Conservation (phyloP, 768 basidiomycete genomes). For the Pisolithus tinctorius region DNA sequence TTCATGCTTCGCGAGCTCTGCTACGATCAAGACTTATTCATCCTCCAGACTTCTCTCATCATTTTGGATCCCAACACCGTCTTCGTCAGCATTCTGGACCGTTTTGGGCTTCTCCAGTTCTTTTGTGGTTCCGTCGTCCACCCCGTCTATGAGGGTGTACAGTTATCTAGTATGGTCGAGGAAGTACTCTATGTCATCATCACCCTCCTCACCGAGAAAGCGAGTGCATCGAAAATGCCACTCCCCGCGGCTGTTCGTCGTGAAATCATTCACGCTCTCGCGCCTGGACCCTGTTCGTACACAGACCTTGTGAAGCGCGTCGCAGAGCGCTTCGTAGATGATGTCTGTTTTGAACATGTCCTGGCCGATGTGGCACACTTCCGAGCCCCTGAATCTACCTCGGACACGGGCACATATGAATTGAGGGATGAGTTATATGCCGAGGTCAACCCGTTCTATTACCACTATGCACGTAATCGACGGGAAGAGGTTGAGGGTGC, state of each 20-base stretch:
- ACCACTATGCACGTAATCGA: conserved; percentile 91
- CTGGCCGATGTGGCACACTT: conserved; percentile 76
- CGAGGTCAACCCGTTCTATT: conserved; percentile 93
- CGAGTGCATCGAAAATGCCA: conserved; percentile 62
- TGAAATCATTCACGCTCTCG: conserved; percentile 87
- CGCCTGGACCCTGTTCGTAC: conserved; percentile 80
- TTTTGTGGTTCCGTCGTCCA: conserved; percentile 60
- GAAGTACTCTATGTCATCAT: conserved; percentile 87
- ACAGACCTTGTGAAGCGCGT: conserved; percentile 89
- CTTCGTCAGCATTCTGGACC: conserved; percentile 81
- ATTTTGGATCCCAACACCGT: conserved; percentile 73
- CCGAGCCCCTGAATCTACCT: conserved; percentile 67
- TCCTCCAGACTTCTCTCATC: conserved; percentile 80
- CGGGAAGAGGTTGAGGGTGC: conserved; percentile 85
- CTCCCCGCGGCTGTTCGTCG: conserved; percentile 61
- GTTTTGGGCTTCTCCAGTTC: conserved; percentile 76
- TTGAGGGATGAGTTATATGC: conserved; percentile 76
- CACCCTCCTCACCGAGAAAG: conserved; percentile 77
- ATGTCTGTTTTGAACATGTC: conserved; percentile 73
- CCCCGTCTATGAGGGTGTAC: conserved; percentile 57
- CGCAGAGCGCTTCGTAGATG: conserved; percentile 83
- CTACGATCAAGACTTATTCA: conserved; percentile 92
- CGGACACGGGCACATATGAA: conserved; percentile 83
- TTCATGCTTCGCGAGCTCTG: conserved; percentile 93
- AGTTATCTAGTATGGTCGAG: conserved; percentile 82